Base-by-base conservation (phyloP, 2,329 filamentous ascomycete genomes). In the Fusarium nodosum region DNA sequence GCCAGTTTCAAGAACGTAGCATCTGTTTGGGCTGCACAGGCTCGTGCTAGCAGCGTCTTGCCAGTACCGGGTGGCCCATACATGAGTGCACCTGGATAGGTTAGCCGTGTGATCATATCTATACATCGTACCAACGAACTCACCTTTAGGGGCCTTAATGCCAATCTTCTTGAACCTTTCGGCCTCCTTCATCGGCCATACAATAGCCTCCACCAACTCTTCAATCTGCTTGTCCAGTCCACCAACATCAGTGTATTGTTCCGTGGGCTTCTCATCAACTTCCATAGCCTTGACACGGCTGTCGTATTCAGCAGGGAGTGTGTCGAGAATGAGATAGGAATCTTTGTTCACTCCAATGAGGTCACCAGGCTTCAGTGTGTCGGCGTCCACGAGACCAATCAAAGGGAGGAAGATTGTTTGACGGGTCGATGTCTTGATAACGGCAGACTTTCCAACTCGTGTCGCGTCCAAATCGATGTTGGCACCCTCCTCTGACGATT, bases 201-300 rank as follows among this genome's bases (percentile, higher is more conserved):
- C 96, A 51, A 99, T 96, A 58, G 96, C 96, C 84, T 99, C 96
- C 11, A 99, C 94, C 56, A 99, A 87, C 83, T 99, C 97, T 80
- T 97, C 95, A 77, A 99, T 99, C 85, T 99, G 96, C 84, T 99
- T 99, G 82, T 97, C 94, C 75, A 99, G 82, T 53, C 96, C 96
- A 82, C 96, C 96, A 16, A 99, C 97, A 83, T 99, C 96, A 56
- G 91, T 96, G 84, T 99, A 99, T 83, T 98, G 97, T 82, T 99
- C 96, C 39, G 94, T 98, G 12, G 96, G 97, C 86, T 99, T 99
- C 87, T 99, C 97, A 77, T 99, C 96, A 10, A 99, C 96, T 84
- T 99, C 97, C 96, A 99, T 99, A 36, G 97, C 97, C 85, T 99
- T 99, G 72, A 99, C 96, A 80, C 96, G 90, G 83, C 95, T 98